Conservation (phyloP, 108 stramenopile genomes). For the Skeletonema potamos region DNA sequence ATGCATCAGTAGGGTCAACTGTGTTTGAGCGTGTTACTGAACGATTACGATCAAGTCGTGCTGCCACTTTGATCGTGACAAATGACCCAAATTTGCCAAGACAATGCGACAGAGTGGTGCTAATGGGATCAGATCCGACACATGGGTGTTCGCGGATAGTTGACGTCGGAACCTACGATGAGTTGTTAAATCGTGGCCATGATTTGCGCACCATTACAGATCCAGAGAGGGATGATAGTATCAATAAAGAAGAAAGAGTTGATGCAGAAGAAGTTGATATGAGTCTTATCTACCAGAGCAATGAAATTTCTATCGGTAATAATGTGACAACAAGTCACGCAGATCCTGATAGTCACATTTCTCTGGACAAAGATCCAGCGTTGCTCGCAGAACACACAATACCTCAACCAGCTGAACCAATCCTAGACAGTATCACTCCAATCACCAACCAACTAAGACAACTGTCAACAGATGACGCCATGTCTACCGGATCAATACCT, state of each 20-base stretch:
- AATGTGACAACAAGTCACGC: constrained; percentile 47
- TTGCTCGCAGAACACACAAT: constrained; percentile 42
- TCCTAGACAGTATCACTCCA: background rate
- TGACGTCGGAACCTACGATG: constrained; percentile 76
- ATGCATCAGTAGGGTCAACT: constrained; percentile 67
- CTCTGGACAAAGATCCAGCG: constrained; percentile 50
- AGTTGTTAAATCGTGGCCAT: constrained; percentile 66
- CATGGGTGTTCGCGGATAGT: constrained; percentile 58
- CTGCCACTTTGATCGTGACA: constrained; percentile 74
- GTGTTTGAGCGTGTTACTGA: constrained; percentile 68
- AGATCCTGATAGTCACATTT: constrained; percentile 60
- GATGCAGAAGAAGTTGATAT: background rate
- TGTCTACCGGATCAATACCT: constrained; percentile 81
- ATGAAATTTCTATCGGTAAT: constrained; percentile 5
- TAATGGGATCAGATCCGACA: constrained; percentile 61
- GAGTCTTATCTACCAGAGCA: constrained; percentile 29
- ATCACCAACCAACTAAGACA: constrained; percentile 12
- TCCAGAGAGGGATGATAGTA: constrained; percentile 7
- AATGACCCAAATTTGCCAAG: constrained; percentile 80
- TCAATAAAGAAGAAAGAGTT: constrained; percentile 12
- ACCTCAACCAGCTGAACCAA: constrained; percentile 23
- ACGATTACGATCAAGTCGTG: constrained; percentile 50
- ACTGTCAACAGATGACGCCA: constrained; percentile 68
- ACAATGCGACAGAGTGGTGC: constrained; percentile 70
- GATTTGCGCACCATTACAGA: constrained; percentile 40